Percentiles rank a stretch among this genome's conserved stretches.
Conservation (phyloP, 768 basidiomycete species). For the Suillus ampliporus region DNA sequence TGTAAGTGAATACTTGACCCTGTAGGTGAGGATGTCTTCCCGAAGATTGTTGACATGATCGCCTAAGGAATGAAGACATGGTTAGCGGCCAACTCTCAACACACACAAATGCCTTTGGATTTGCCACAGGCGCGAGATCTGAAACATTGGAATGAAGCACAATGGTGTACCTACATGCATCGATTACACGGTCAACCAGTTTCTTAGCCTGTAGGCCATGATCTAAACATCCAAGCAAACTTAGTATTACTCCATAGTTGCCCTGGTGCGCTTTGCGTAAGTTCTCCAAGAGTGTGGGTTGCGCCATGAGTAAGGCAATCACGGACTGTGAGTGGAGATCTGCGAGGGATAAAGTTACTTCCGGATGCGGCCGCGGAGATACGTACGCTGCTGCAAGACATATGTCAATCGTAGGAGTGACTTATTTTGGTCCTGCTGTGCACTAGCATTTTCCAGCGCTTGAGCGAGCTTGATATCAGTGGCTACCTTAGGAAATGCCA, state of each 20-base stretch:
- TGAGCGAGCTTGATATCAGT: conserved; percentile 65
- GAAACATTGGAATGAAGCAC: background rate
- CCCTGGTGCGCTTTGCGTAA: conserved; percentile 91
- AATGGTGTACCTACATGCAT: conserved; percentile 53
- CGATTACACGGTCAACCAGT: conserved; percentile 89
- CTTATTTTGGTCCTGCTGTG: conserved; percentile 79
- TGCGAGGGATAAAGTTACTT: conserved; percentile 32
- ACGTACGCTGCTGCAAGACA: conserved; percentile 77
- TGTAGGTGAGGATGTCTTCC: conserved; percentile 83
- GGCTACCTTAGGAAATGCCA: conserved; percentile 38
- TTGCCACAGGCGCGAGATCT: background rate
- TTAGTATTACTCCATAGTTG: conserved; percentile 89
- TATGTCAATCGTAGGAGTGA: conserved; percentile 81
- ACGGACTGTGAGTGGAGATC: conserved; percentile 81
- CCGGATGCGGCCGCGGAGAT: background rate
- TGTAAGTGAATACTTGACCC: conserved; percentile 86
- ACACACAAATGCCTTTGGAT: background rate
- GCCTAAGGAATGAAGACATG: conserved; percentile 48
- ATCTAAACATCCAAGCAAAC: conserved; percentile 92
- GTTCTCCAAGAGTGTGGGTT: conserved; percentile 82
- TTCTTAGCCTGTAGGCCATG: conserved; percentile 84
- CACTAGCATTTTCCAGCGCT: conserved; percentile 75
- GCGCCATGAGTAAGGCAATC: conserved; percentile 81
- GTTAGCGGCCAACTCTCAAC: conserved; percentile 15
- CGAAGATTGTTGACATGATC: conserved; percentile 92